Evolutionary conservation across 441 rosid species (phyloP), one percentile per base, ranked within the genome.

Genomic region (Hura crepitans): DNA sequence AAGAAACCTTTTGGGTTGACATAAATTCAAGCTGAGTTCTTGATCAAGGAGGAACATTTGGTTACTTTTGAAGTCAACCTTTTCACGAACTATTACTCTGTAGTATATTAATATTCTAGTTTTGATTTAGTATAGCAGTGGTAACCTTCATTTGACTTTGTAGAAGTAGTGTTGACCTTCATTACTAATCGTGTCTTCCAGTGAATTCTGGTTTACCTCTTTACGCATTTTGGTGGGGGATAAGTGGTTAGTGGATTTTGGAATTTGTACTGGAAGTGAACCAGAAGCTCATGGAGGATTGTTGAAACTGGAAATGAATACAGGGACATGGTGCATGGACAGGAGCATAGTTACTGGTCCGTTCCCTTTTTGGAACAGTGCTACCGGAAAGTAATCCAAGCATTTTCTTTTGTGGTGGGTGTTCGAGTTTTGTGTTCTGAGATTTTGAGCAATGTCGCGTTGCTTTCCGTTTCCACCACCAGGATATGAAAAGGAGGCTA

Each of bases 391-490:
- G 55, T 60, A 74, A 67, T 62, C 72, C 72, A 74, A 77, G 68
- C 77, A 46, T 62, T 71, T 71, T 76, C 30, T 30, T 70, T 47
- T 33, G 74, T 62, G 45, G 80, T 53, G 70, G 69, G 65, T 11
- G 13, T 25, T 46, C 5, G 39, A 69, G 77, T 77, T 72, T 50
- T 70, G 58, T 65, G 22, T 70, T 72, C 70, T 66, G 49, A 72
- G 74, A 54, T 50, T 64, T 22, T 53, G 70, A 81, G 82, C 80
- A 74, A 85, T 85, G 91, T 85, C 89, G 81, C 89, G 91, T 77
- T 85, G 91, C 80, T 86, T 86, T 75, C 86, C 89, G 42, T 85
- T 86, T 79, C 89, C 87, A 46, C 91, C 91, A 63, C 89, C 87
- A 56, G 89, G 89, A 74, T 86, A 85, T 86, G 91, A 80, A 75